These are phyloP conservation scores for Aureobasidium mangrovei DNA, from an alignment of 2,329 filamentous ascomycete genomes.

Conservation along the genomic window DNA sequence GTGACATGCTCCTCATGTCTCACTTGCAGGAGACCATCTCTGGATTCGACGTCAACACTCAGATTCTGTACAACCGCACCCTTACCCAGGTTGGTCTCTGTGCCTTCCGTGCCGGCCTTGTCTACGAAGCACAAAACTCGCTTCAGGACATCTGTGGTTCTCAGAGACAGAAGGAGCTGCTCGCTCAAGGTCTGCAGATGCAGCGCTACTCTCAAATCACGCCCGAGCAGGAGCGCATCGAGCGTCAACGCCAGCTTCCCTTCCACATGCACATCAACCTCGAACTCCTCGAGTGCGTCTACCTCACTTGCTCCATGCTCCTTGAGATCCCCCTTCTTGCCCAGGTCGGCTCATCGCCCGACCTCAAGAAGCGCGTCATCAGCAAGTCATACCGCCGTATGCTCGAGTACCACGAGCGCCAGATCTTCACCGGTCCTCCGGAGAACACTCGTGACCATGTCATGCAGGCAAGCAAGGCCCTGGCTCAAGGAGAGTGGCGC, in stretches of 20 bases:
- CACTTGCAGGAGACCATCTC: constrained; percentile 95
- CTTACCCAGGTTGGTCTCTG: constrained; percentile 96
- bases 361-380: constrained; percentile 94
- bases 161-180: constrained; percentile 92
- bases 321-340: constrained; percentile 95
- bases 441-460: constrained; percentile 99
- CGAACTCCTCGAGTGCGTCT: constrained; percentile 94
- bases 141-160: constrained; percentile 97
- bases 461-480: constrained; percentile 96
- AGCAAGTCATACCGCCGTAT: constrained; percentile 99
- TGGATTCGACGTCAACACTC: constrained; percentile 92
- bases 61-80: constrained; percentile 98
- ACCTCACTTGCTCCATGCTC: constrained; percentile 98
- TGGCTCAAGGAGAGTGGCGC: constrained; percentile 97
- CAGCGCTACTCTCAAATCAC: constrained; percentile 94
- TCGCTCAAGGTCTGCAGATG: constrained; percentile 97
- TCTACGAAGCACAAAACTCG: constrained; percentile 96
- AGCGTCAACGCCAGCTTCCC: constrained; percentile 92
- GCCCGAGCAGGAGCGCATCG: constrained; percentile 92
- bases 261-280: constrained; percentile 99
- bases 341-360: constrained; percentile 91
- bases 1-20: constrained; percentile 99
- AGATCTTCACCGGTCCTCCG: constrained; percentile 96
- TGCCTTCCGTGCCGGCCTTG: constrained; percentile 91
- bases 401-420: constrained; percentile 98